Evolutionary conservation across 208 protist genomes (phyloP), one percentile per base, ranked within the genome.

Genomic region (Kentomonas sorsogonicus): DNA sequence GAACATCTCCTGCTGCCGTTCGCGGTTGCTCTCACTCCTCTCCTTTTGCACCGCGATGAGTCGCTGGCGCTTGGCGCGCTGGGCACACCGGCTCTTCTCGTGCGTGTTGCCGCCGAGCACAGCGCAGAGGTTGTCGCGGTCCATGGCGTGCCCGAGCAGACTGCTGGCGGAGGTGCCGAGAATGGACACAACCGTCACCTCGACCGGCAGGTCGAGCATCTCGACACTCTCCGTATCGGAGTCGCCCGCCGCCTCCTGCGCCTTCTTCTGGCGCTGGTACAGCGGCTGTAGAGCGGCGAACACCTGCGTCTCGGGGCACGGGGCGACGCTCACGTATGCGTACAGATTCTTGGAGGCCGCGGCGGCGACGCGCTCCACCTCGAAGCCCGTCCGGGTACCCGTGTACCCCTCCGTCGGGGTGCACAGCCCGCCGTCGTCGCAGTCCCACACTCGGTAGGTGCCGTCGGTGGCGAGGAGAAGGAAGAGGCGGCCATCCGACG

Each of bases 401-500:
- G 20, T 47, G 60, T 89, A 93, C 22, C 72, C 74, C 0, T 46
- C 34, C 2, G 62, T 20, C 0, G 68, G 20, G 16, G 86, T 90
- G 59, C 82, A 89, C 6, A 79, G 56, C 2, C 58, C 62, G 4
- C 79, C 83, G 44, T 81, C 74, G 36, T 63, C 63, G 68, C 74
- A 86, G 41, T 93, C 86, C 83, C 82, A 93, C 39, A 62, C 62
- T 11, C 71, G 30, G 6, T 77, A 45, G 11, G 46, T 43, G 38
- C 76, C 56, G 33, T 72, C 72, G 16, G 41, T n/a, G 10, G 78
- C 74, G 18, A 48, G 73, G 22, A 72, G 78, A 1, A 83, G 71
- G 34, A 93, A 78, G 4, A 78, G 73, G 60, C 83, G 67, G 3
- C 83, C 86, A 48, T 93, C 86, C 2, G 86, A 75, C 6, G 89